These are phyloP conservation scores for Crithidia sp. DNA, from an alignment of 208 protist species.

Conservation along the genomic window DNA sequence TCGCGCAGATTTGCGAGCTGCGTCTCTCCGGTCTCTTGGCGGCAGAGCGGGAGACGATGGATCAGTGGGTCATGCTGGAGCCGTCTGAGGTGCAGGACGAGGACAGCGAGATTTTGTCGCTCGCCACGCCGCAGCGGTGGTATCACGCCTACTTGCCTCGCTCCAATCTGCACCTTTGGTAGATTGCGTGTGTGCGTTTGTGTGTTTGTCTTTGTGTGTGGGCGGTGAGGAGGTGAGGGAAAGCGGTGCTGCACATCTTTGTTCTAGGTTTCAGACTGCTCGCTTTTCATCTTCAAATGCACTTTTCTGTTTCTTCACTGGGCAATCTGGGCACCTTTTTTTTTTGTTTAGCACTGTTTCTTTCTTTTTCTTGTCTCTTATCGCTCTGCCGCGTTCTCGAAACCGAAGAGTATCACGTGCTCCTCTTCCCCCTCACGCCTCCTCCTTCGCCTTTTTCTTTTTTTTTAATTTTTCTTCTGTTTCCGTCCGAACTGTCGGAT, in stretches of 20 bases:
- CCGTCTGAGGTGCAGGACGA: conserved; percentile 28
- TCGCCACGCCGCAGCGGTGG: conserved; percentile 29
- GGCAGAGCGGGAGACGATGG: conserved; percentile 38
- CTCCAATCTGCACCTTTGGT: conserved; percentile 12
- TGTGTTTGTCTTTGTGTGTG: neutral
- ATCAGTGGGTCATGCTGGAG: conserved; percentile 67
- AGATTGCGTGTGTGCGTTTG: neutral
- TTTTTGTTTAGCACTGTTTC: too few relatives aligned
- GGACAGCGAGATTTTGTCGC: conserved; percentile 15
- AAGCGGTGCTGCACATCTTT: neutral
- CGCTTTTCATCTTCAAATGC: too few relatives aligned
- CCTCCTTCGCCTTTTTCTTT: neutral
- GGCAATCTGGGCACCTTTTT: too few relatives aligned
- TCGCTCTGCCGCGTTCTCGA: too few relatives aligned
- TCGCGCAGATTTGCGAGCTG: conserved; percentile 35
- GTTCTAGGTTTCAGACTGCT: too few relatives aligned
- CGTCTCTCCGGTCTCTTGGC: conserved; percentile 32
- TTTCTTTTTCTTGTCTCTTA: too few relatives aligned
- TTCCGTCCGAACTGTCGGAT: too few relatives aligned
- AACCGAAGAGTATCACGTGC: too few relatives aligned
- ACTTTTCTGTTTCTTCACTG: too few relatives aligned
- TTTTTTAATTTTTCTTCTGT: neutral
- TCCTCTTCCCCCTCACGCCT: too few relatives aligned
- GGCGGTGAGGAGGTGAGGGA: neutral
- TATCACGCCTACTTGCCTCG: conserved; percentile 33